phyloP scores from a whole-genome alignment of 2,329 filamentous ascomycete species.

The Aspergillus calidoustus region DNA sequence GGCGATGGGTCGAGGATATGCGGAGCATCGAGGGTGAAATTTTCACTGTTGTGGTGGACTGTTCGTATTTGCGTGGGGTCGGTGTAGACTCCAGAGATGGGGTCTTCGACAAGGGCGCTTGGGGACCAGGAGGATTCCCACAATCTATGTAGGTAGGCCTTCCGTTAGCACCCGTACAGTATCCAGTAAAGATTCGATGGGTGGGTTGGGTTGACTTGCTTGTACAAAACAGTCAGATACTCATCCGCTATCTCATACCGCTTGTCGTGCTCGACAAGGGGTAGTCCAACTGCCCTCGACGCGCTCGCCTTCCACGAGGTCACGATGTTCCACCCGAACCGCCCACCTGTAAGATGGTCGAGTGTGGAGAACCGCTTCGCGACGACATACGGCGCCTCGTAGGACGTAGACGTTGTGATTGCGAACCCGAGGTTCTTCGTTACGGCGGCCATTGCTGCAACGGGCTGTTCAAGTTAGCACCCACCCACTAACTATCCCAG shows the following conservation, averaged over 20 bases:
- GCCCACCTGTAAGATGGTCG: constrained; percentile 54
- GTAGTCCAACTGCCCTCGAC: constrained; percentile 47
- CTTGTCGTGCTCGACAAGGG: constrained; percentile 50
- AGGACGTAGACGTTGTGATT: constrained; percentile 56
- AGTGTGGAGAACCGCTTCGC: constrained; percentile 56
- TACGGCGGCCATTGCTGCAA: constrained; percentile 50
- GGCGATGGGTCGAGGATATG: constrained; percentile 46
- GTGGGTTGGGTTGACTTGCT: constrained; percentile 20
- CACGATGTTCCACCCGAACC: constrained; percentile 56
- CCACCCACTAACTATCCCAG: constrained; percentile 17
- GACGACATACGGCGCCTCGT: constrained; percentile 57
- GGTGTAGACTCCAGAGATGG: constrained; percentile 22
- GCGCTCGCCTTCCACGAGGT: constrained; percentile 50
- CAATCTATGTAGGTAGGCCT: constrained; percentile 26
- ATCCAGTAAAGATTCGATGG: no score
- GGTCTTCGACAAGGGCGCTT: constrained; percentile 30
- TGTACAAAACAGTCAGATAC: constrained; percentile 46
- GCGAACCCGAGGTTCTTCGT: constrained; percentile 52
- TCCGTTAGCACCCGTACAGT: no score
- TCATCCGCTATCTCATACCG: constrained; percentile 52
- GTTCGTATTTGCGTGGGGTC: constrained; percentile 25
- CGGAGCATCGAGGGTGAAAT: constrained; percentile 42
- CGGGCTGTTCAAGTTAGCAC: constrained; percentile 36
- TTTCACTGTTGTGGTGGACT: constrained; percentile 37
- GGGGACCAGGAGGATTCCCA: constrained; percentile 57